Evolutionary conservation across 306 rosid genomes (phyloP).

Genomic region (Quercus suber): DNA sequence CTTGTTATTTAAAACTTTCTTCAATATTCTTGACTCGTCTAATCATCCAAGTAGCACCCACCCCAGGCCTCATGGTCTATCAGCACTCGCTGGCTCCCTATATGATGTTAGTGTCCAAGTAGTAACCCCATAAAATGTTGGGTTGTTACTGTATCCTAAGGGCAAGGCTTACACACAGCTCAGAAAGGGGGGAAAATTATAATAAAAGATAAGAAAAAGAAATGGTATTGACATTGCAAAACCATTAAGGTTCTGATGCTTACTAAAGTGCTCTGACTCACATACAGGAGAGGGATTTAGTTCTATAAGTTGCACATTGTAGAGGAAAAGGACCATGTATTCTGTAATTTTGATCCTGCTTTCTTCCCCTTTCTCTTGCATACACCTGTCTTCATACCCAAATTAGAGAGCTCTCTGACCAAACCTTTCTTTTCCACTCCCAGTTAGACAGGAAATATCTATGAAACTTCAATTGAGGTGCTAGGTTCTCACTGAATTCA

Average conservation of each 20-base stretch:
- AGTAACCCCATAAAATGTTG: not conserved
- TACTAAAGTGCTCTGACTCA: not conserved
- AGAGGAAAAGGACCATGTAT: not conserved
- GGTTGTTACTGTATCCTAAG: not conserved
- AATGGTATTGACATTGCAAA: not conserved
- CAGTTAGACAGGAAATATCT: not conserved
- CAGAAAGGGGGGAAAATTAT: not conserved
- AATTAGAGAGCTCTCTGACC: slow-evolving; percentile 3
- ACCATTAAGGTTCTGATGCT: not conserved
- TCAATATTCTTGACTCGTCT: not conserved
- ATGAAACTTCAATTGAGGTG: not conserved
- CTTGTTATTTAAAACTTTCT: not conserved
- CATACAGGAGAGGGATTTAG: not conserved
- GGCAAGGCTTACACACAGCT: not conserved
- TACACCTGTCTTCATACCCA: not conserved
- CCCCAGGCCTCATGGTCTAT: not conserved
- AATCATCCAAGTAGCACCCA: not conserved
- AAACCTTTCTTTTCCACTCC: not conserved
- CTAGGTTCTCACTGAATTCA: not conserved
- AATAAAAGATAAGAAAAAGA: not conserved
- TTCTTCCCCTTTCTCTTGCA: slow-evolving; percentile 2
- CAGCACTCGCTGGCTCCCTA: not conserved
- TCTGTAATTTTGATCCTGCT: not conserved
- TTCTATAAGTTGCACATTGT: not conserved
- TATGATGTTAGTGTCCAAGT: not conserved